Evolutionary conservation across 768 basidiomycete species (phyloP).

Genomic region (Collybia sordida): DNA sequence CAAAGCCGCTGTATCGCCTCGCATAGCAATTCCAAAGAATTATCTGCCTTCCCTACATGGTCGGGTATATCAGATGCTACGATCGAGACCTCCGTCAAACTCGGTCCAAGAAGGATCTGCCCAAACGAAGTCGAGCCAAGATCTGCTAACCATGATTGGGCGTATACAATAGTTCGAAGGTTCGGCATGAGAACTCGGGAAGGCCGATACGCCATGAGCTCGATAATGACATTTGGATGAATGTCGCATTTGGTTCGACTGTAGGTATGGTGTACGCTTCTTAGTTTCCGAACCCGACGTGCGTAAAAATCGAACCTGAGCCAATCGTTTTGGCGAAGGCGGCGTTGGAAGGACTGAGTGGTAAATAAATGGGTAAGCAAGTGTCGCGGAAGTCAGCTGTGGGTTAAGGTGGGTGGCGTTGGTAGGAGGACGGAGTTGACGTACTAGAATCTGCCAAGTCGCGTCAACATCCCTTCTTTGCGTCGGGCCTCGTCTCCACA

Average conservation of each 20-base stretch:
- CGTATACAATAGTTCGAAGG: neutral
- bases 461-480: too few species aligned
- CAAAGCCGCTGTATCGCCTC: too few species aligned
- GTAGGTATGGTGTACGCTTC: neutral
- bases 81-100: too few species aligned
- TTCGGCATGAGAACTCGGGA: neutral
- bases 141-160: too few species aligned
- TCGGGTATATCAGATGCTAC: too few species aligned
- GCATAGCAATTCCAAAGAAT: too few species aligned
- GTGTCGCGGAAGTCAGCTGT: too few species aligned
- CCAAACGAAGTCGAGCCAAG: too few species aligned
- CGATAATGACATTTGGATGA: neutral
- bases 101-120: too few species aligned
- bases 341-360: neutral
- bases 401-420: too few species aligned
- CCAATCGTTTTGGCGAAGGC: neutral
- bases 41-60: too few species aligned
- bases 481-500: neutral
- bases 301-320: neutral
- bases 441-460: neutral
- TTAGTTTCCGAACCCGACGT: neutral
- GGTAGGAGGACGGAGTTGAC: neutral
- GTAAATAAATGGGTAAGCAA: too few species aligned
- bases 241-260: neutral
- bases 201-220: neutral